Evolutionary conservation across 2,329 filamentous ascomycete species (phyloP), one percentile per base, ranked within the genome.

Genomic region (Neofusicoccum ribis): DNA sequence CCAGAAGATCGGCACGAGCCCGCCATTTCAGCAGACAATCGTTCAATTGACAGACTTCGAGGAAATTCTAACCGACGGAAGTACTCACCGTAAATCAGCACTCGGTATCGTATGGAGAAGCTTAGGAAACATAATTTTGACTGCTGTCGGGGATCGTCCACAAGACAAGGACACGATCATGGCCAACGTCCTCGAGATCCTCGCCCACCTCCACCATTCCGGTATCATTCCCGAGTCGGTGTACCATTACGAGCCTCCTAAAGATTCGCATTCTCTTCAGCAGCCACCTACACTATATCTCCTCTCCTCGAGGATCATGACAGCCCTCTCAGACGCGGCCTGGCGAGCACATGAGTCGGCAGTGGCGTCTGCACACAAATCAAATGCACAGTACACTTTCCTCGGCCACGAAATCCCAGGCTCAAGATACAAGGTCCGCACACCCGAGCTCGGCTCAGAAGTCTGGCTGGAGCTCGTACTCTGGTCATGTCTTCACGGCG

Each of bases 381-480:
- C 71, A 31, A 78, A 78, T n/a, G 73, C 73, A 3, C 70, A 72
- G 4, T 79, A 80, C 61, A 59, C 65, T 2, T 77, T 78, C 44
- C 70, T 81, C 11, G 76, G 78, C 2, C 78, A 78, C 14, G 79
- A 81, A 65, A 77, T 81, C 36, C 80, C 80, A 5, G 77, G 78
- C 1, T 78, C 78, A 36, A 76, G 77, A 34, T 81, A 78, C 68
- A 78, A 76, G 49, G 71, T 80, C 1, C 71, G 73, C 15, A 75
- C 81, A 7, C 74, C 75, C 5, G 80, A 76, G 17, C 68, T 83
- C 11, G 71, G 75, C 0, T 77, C 80, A 1, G 82, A 84, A 65
- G 71, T 84, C 14, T 84, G 82, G 82, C 70, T 84, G 17, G 82
- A 84, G 69, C 73, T 84, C n/a, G 76, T 84, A 20, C 72, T 84